These are phyloP conservation scores for Cutaneotrichosporon dermatis DNA, from an alignment of 1,284 basidiomycete genomes.

Conservation along the genomic window DNA sequence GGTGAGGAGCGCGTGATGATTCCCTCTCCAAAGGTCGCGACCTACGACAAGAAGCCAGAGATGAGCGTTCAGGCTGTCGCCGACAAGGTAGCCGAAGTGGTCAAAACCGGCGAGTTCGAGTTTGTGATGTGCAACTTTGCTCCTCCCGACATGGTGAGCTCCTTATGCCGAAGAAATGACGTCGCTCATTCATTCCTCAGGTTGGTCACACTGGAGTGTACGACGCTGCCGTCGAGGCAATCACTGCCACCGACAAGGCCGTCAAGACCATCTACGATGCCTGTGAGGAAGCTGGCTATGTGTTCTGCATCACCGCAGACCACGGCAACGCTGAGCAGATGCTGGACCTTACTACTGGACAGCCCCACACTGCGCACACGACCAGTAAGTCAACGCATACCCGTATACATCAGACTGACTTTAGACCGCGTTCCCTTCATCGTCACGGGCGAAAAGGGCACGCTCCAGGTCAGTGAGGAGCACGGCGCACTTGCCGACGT, in stretches of 20 bases:
- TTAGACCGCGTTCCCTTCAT: conserved; percentile 77
- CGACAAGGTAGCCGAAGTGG: conserved; percentile 80
- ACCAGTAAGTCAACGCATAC: conserved; percentile 33
- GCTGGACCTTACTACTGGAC: conserved; percentile 74
- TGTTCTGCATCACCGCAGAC: conserved; percentile 81
- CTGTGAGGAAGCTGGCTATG: conserved; percentile 75
- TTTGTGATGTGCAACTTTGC: conserved; percentile 96
- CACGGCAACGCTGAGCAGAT: conserved; percentile 83
- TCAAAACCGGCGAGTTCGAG: conserved; percentile 64
- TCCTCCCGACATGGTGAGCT: conserved; percentile 80
- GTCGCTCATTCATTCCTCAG: conserved; percentile 39
- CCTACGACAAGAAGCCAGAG: conserved; percentile 78
- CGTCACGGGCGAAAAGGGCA: conserved; percentile 60
- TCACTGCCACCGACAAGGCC: conserved; percentile 74
- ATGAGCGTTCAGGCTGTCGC: conserved; percentile 83
- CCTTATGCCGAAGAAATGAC: not conserved
- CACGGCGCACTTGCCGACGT: conserved; percentile 76
- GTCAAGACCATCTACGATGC: conserved; percentile 80
- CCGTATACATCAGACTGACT: conserved; percentile 49
- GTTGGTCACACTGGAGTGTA: conserved; percentile 84
- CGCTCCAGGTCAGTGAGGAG: conserved; percentile 55
- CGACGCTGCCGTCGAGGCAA: conserved; percentile 80
- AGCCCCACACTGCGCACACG: conserved; percentile 60
- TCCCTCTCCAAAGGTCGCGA: conserved; percentile 80
- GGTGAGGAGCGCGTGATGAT: conserved; percentile 82